Base-by-base conservation (phyloP, 768 basidiomycete species). In the Amanita jacksonii region DNA sequence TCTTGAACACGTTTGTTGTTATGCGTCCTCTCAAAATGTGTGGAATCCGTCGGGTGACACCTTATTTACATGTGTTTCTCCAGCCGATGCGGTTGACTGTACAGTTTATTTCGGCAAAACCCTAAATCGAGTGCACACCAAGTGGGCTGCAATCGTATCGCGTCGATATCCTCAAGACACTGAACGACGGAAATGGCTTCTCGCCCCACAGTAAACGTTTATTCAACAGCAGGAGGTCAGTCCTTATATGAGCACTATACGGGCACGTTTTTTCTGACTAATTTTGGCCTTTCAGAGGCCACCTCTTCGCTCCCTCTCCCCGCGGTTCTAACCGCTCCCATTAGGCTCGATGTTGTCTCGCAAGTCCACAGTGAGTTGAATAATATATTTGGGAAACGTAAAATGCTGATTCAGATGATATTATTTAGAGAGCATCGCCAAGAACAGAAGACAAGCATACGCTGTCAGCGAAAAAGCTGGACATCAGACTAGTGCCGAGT, bases 401-500 rank as follows among this genome's bases (percentile, higher is more conserved):
- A n/a, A n/a, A n/a, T n/a, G n/a, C n/a, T n/a, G n/a, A n/a, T 27
- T 2, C n/a, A 18, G 30, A 12, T 19, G 1, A 19, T 18, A 18
- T 22, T 18, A 54, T 53, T 44, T 65, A 96, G 92, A 94, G 81
- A 90, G 87, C 72, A 81, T 97, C 60, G 88, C 89, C 46, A 96
- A 96, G 82, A 96, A 97, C 81, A 87, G 77, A 69, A 81, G 93
- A 59, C 94, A 98, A 73, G 81, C 94, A 20, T 97, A 98, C 69
- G 73, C 93, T 56, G 96, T 98, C 61, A 86, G 81, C 66, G 85
- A 87, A 69, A 96, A 97, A 72, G 96, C 96, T 48, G 96, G 96
- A 56, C 91, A 98, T 75, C 94, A 99, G 70, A 98, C 96, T 55
- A 87, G 83, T 50, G 94, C 96, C 51, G 94, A 97, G 68, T 98